These are phyloP conservation scores for Eutreptiella sp. DNA, from an alignment of 208 protist genomes.

Conservation along the genomic window DNA sequence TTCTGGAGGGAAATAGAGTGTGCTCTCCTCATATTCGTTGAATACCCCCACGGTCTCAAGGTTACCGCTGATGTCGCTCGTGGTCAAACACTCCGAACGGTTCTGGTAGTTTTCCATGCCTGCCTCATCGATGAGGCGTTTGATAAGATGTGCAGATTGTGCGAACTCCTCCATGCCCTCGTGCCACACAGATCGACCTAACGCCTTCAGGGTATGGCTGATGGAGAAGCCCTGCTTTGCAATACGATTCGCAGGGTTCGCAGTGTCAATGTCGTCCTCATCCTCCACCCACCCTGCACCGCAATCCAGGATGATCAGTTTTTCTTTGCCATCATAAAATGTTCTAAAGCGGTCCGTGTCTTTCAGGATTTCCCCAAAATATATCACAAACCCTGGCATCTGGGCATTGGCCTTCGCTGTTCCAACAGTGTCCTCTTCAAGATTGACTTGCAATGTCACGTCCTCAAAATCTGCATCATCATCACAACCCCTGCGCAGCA, in stretches of 20 bases:
- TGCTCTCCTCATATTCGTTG: not conserved
- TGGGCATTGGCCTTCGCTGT: no score
- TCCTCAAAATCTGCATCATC: no score
- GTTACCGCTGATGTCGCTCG: not conserved
- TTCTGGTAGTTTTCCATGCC: not conserved
- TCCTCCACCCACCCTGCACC: no score
- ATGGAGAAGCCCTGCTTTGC: conserved; percentile 1
- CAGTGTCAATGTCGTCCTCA: not conserved
- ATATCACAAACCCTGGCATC: no score
- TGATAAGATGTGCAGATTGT: not conserved
- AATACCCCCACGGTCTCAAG: not conserved
- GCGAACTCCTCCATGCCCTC: conserved; percentile 11
- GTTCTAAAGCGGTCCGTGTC: no score
- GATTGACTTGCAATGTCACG: no score
- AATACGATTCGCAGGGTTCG: conserved; percentile 3
- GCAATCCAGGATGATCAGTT: no score
- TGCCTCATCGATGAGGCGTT: not conserved
- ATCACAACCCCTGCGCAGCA: no score
- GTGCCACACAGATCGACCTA: conserved; percentile 6
- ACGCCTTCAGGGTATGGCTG: conserved; percentile 8
- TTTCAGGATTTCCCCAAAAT: no score
- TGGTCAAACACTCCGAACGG: not conserved
- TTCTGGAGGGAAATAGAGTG: conserved; percentile 6
- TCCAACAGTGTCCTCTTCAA: no score
- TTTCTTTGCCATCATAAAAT: no score